Evolutionary conservation across 768 basidiomycete genomes (phyloP).

Genomic region (Grammothele lineata): DNA sequence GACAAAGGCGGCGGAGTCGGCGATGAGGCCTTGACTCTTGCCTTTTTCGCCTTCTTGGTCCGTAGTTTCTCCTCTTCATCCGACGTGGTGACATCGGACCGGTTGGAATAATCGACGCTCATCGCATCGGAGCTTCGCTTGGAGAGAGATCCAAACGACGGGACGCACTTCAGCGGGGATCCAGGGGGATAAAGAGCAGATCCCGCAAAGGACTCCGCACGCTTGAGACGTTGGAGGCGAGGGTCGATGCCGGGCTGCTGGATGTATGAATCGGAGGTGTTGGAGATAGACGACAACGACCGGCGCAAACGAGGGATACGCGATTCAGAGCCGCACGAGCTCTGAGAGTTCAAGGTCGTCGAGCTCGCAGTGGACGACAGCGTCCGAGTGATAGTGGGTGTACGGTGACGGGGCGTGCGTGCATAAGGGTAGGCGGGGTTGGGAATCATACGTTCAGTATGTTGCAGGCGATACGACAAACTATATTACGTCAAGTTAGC

Average conservation of each 20-base stretch:
- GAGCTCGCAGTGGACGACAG: conserved; percentile 62
- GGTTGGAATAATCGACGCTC: conserved; percentile 25
- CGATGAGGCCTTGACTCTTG: conserved; percentile 38
- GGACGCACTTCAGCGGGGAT: conserved; percentile 46
- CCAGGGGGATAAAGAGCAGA: conserved; percentile 23
- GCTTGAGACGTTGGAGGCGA: conserved; percentile 47
- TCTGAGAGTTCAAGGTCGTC: conserved; percentile 50
- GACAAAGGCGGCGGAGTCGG: conserved; percentile 24
- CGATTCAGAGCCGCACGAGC: conserved; percentile 22
- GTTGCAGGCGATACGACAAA: conserved; percentile 64
- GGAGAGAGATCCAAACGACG: conserved; percentile 44
- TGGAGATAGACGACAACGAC: conserved; percentile 37
- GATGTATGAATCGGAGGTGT: conserved; percentile 34
- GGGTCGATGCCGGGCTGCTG: conserved; percentile 34
- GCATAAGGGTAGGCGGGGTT: conserved; percentile 51
- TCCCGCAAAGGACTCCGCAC: conserved; percentile 43
- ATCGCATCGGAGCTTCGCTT: conserved; percentile 25
- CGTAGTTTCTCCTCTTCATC: conserved; percentile 75
- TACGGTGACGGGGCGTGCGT: conserved; percentile 36
- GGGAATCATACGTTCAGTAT: conserved; percentile 50
- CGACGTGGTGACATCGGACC: conserved; percentile 41
- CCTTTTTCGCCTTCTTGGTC: conserved; percentile 58
- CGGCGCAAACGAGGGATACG: conserved; percentile 24
- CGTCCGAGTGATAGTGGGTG: conserved; percentile 29
- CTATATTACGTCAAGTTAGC: conserved; percentile 33